Base-by-base conservation (phyloP, 2,329 filamentous ascomycete genomes). In the Furcasterigmium sp. region DNA sequence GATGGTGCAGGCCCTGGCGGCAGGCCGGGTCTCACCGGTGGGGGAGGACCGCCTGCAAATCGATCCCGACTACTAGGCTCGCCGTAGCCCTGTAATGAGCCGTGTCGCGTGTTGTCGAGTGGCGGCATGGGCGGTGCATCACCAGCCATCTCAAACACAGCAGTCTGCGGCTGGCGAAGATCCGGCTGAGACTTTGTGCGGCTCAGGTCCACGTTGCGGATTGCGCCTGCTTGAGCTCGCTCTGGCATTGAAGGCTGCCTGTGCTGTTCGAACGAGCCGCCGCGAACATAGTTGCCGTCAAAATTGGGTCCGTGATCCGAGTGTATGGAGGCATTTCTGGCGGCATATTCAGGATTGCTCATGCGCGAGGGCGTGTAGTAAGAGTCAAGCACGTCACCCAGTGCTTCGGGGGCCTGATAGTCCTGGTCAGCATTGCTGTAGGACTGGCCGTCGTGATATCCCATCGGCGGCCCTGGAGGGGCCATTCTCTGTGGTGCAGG, bases 81-180 rank as follows among this genome's bases (percentile, higher is more conserved):
- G 19, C 46, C 15, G 47, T 46, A 48, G 4, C 44, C 46, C 15
- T 46, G 54, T 34, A 53, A 53, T 30, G 44, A 23, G 25, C 40
- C 18, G 38, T 45, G 18, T 34, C 50, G 51, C 44, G 41, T 44
- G 47, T 39, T 46, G 17, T 44, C 53, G 56, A 72, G 64, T 32
- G 65, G 69, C 10, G 82, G 80, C 23, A 82, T 62, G 3, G 71
- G 67, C 18, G 78, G 79, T 17, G 72, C 69, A 52, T 87, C 82
- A 20, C 68, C 74, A 2, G 78, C 81, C 75, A 91, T 84, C 55
- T 89, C 87, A 51, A 89, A 89, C 2, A 86, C 74, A 8, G 85
- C 85, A 3, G 79, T 72, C 53, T 86, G 80, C 4, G 76, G 73
- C 51, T 80, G 73, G 28, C 78, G 72, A 45, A 85, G 63, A 55